Evolutionary conservation across 768 basidiomycete genomes (phyloP), one percentile per base, ranked within the genome.

Genomic region (Sistotremastrum niveocremeum): DNA sequence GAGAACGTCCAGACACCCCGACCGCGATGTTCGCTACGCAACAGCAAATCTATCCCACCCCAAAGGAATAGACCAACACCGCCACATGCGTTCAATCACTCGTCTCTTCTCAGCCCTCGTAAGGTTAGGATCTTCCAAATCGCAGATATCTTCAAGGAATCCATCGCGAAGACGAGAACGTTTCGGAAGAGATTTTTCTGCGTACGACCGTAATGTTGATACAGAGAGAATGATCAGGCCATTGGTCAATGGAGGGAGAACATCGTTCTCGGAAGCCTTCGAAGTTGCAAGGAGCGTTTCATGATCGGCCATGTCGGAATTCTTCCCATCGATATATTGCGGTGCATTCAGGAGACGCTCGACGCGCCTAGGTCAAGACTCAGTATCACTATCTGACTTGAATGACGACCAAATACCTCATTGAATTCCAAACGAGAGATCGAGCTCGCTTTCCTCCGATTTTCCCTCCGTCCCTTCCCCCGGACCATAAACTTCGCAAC

Each of bases 41-140:
- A 20, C 20, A 20, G 54, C 63, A 10, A 58, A 44, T 20, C 56
- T 51, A 20, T 61, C 63, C 84, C 79, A 90, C 12, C 74, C 79
- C 12, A 85, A 67, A n/a, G 68, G 64, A 5, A 54, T 62, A 1
- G 82, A 82, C 88, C 89, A 97, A 46, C 77, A 77, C 54, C 82
- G 75, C 87, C 90, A 89, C 78, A 94, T 89, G 57, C 87, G 65
- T 42, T 89, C 77, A 4, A 94, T 67, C 2, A 91, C 81, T 40
- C 70, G 64, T 57, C 87, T 58, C 64, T 93, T 90, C 55, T 85
- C 85, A 41, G 69, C 68, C 46, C 78, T 65, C 6, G 73, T 73
- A 43, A 93, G 58, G 50, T 65, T 66, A 1, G 83, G 78, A 55
- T 88, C 76, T 60, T 91, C 89, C 44, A 97, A 60, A 60, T 89